phyloP scores from a whole-genome alignment of 495 filamentous ascomycete species.

The Schizothecium vesticola region DNA sequence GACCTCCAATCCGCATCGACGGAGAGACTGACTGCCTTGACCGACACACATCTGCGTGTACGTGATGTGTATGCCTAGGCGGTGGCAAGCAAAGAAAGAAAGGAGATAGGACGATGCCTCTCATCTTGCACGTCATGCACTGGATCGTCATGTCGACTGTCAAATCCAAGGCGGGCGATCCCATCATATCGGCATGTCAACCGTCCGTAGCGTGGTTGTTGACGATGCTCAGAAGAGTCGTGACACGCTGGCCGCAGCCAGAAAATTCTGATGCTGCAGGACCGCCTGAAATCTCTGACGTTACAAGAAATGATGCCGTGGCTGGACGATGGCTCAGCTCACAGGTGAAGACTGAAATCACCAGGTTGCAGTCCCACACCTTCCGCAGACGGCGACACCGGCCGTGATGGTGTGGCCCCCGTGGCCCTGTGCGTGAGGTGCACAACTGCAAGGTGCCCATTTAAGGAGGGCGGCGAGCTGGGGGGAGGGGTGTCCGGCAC shows the following conservation, averaged over 20 bases:
- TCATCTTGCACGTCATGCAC: not conserved
- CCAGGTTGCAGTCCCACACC: not conserved
- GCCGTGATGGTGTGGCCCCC: constrained; percentile 11
- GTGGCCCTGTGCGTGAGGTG: constrained; percentile 1
- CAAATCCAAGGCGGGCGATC: not conserved
- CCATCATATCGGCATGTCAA: not conserved
- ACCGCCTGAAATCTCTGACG: not conserved
- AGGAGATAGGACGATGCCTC: not conserved
- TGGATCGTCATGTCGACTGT: not conserved
- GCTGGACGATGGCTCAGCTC: not conserved
- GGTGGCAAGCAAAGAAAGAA: not conserved
- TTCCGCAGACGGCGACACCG: constrained; percentile 22
- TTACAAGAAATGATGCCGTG: not conserved
- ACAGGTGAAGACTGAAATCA: constrained; percentile 7
- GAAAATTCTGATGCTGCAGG: not conserved
- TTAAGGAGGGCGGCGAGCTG: not conserved
- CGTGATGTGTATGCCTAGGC: not conserved
- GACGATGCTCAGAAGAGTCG: not conserved
- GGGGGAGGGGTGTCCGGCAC: constrained; percentile 8
- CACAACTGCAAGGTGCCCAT: constrained; percentile 8
- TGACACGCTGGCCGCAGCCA: not conserved
- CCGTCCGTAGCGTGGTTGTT: not conserved
- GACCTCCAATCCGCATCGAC: not conserved
- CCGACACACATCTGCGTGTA: not conserved
- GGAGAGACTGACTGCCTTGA: not conserved